Conservation (phyloP, 768 basidiomycete species). For the Suillus subluteus region DNA sequence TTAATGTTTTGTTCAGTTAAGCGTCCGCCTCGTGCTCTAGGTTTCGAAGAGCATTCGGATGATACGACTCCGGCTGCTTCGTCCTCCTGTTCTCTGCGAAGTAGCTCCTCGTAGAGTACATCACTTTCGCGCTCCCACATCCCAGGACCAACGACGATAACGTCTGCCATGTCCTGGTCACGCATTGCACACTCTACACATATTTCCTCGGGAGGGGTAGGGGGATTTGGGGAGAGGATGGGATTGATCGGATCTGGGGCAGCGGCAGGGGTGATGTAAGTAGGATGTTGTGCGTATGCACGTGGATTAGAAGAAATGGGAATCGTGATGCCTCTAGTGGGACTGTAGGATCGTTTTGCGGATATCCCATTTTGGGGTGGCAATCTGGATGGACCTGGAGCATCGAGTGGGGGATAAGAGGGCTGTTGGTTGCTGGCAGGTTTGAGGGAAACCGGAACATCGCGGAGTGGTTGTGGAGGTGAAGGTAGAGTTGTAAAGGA, state of each 20-base stretch:
- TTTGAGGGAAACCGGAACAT: slow-evolving; percentile 38
- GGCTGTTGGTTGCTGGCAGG: slow-evolving; percentile 52
- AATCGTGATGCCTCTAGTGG: slow-evolving; percentile 46
- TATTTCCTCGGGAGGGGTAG: slow-evolving; percentile 70
- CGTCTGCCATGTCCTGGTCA: slow-evolving; percentile 97
- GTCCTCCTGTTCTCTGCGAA: slow-evolving; percentile 72
- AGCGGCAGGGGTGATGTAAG: slow-evolving; percentile 64
- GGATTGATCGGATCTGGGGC: slow-evolving; percentile 62
- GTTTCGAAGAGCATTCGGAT: slow-evolving; percentile 58
- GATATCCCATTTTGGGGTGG: slow-evolving; percentile 61
- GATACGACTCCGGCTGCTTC: slow-evolving; percentile 51
- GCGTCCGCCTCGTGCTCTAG: slow-evolving; percentile 65
- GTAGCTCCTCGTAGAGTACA: slow-evolving; percentile 74
- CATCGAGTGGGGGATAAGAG: slow-evolving; percentile 42
- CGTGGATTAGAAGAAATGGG: slow-evolving; percentile 70
- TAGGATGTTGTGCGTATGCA: slow-evolving; percentile 76
- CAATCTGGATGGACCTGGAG: slow-evolving; percentile 35
- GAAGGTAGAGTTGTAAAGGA: slow-evolving; percentile 26
- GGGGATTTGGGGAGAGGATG: slow-evolving; percentile 59
- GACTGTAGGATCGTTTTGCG: slow-evolving; percentile 56
- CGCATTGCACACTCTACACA: slow-evolving; percentile 99
- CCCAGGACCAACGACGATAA: slow-evolving; percentile 83
- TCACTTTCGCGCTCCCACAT: slow-evolving; percentile 95
- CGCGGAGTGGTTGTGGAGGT: slow-evolving; percentile 22
- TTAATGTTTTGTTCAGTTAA: slow-evolving; percentile 80